Conservation (phyloP, 2,329 filamentous ascomycete species). For the Hypoxylon sp. region DNA sequence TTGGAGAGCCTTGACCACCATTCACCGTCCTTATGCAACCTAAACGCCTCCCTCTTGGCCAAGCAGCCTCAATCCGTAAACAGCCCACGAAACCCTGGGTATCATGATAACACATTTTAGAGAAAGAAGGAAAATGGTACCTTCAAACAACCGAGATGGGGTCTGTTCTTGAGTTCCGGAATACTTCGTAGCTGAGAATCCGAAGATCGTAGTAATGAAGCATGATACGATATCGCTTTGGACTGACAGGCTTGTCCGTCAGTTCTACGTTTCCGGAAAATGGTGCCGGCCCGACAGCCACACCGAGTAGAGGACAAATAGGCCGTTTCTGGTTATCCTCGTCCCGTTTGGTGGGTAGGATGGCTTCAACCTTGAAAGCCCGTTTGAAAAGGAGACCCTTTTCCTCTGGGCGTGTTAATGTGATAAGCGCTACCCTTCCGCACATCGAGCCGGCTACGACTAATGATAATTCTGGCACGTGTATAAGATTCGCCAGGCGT, state of each 20-base stretch:
- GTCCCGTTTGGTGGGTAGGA: constrained; percentile 63
- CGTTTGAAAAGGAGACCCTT: constrained; percentile 54
- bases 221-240: constrained; percentile 73
- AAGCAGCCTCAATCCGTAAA: constrained; percentile 11
- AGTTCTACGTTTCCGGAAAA: constrained; percentile 54
- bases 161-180: constrained; percentile 57
- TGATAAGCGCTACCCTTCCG: constrained; percentile 75
- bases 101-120: constrained; percentile 32
- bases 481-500: constrained; percentile 73
- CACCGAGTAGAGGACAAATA: constrained; percentile 72
- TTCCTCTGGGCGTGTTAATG: constrained; percentile 66
- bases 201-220: constrained; percentile 80
- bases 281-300: constrained; percentile 77
- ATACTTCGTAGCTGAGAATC: constrained; percentile 78
- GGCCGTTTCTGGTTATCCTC: constrained; percentile 63
- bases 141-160: constrained; percentile 49
- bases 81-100: constrained; percentile 31
- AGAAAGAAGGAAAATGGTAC: constrained; percentile 12
- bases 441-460: constrained; percentile 77
- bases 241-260: constrained; percentile 47
- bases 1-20: constrained; percentile 17
- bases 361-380: constrained; percentile 68
- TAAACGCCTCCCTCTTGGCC: constrained; percentile 35
- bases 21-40: constrained; percentile 30
- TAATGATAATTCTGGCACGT: constrained; percentile 79